Evolutionary conservation across 2,329 filamentous ascomycete genomes (phyloP).

Genomic region (Colletotrichum lini): DNA sequence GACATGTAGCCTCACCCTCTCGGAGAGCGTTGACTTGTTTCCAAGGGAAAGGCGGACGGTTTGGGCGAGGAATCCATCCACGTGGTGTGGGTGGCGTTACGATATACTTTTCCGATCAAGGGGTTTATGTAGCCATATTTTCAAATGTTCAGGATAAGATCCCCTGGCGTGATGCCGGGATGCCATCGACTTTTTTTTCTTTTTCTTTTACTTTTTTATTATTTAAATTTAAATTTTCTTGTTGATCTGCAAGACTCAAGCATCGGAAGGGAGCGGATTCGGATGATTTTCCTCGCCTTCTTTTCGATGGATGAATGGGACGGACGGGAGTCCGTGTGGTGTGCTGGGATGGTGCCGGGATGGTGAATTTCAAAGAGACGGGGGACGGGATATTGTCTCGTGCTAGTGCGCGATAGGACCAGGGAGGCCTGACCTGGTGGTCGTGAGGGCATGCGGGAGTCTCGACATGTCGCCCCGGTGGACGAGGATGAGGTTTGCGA

Average conservation of each 20-base stretch:
- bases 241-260: constrained; percentile 1
- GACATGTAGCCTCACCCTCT: neutral
- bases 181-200: too few species aligned
- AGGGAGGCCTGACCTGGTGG: neutral
- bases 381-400: neutral
- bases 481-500: neutral
- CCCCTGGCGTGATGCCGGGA: too few species aligned
- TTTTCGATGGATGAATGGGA: constrained; percentile 3
- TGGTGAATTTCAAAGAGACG: constrained; percentile 13
- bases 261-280: constrained; percentile 1
- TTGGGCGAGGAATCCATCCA: neutral
- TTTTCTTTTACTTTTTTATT: too few species aligned
- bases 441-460: neutral
- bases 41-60: neutral
- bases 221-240: neutral
- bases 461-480: too few species aligned
- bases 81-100: neutral
- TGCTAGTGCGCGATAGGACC: neutral
- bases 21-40: too few species aligned
- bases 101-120: too few species aligned
- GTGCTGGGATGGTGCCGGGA: constrained; percentile 12
- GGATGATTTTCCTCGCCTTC: constrained; percentile 1
- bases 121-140: too few species aligned
- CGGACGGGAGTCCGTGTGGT: constrained; percentile 33
- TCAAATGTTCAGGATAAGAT: too few species aligned